These are phyloP conservation scores for Cladosporium sp. DNA, from an alignment of 2,329 filamentous ascomycete species.

Conservation along the genomic window DNA sequence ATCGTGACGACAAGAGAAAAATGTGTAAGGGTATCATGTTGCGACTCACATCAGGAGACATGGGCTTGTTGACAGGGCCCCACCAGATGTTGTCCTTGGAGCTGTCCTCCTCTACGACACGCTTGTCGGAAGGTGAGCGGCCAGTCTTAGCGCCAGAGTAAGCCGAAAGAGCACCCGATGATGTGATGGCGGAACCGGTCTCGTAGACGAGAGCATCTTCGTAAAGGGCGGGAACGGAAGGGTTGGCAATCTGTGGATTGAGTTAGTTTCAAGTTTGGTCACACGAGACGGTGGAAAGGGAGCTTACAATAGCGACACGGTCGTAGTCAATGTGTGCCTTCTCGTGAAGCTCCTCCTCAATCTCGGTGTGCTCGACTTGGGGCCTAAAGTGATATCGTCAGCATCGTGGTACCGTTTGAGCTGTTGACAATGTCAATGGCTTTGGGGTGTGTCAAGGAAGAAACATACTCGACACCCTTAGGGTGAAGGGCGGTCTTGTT, in stretches of 20 bases:
- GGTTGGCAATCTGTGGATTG: slow-evolving; percentile 71
- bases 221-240: slow-evolving; percentile 92
- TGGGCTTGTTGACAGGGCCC: slow-evolving; percentile 99
- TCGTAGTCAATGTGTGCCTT: slow-evolving; percentile 99
- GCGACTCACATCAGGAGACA: slow-evolving; percentile 85
- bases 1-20: slow-evolving; percentile 15
- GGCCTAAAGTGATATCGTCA: slow-evolving; percentile 59
- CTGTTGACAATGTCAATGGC: neutral
- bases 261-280: neutral
- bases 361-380: slow-evolving; percentile 85
- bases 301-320: slow-evolving; percentile 89
- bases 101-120: slow-evolving; percentile 86
- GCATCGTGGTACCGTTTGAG: slow-evolving; percentile 6
- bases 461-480: slow-evolving; percentile 80
- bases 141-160: slow-evolving; percentile 99
- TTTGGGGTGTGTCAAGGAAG: neutral
- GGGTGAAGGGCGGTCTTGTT: slow-evolving; percentile 95
- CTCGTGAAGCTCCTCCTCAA: slow-evolving; percentile 97
- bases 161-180: slow-evolving; percentile 88
- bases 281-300: neutral
- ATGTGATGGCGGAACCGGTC: slow-evolving; percentile 95
- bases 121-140: slow-evolving; percentile 94
- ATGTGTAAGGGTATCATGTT: slow-evolving; percentile 7
- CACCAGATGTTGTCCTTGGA: slow-evolving; percentile 97
- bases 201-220: slow-evolving; percentile 99